These are phyloP conservation scores for Solidago caesia DNA, from an alignment of 129 eudicot genomes.

Conservation along the genomic window DNA sequence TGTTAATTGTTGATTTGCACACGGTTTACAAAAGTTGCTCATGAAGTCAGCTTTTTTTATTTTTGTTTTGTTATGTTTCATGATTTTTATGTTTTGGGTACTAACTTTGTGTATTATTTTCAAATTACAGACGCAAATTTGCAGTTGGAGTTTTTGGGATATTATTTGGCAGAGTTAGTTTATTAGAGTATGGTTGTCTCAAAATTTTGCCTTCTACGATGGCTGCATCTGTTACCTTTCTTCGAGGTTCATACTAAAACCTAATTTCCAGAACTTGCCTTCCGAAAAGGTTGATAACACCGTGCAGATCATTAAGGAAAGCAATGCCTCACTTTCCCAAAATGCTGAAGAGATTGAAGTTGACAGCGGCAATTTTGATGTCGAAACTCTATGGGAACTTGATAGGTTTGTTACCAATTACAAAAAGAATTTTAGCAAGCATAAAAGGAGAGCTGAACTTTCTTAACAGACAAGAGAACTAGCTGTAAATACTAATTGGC, in stretches of 20 bases:
- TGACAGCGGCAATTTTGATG: slow-evolving; percentile 81
- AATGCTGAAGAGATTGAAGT: slow-evolving; percentile 61
- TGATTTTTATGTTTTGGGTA: no score
- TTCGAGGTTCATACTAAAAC: slow-evolving; percentile 46
- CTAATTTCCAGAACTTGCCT: slow-evolving; percentile 73
- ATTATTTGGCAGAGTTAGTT: slow-evolving; percentile 68
- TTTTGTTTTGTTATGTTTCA: no score
- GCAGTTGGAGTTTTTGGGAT: slow-evolving; percentile 49
- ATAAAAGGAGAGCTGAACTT: slow-evolving; percentile 79
- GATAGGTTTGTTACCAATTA: slow-evolving; percentile 92
- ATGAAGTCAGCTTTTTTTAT: no score
- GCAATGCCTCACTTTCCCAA: slow-evolving; percentile 41
- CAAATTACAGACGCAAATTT: slow-evolving; percentile 33
- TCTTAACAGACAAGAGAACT: slow-evolving; percentile 54
- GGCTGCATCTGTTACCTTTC: slow-evolving; percentile 72
- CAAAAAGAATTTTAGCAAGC: slow-evolving; percentile 90
- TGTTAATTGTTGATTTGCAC: no score
- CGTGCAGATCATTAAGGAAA: slow-evolving; percentile 77
- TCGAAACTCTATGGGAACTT: slow-evolving; percentile 96
- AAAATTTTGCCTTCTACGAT: slow-evolving; percentile 63
- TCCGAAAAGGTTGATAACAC: slow-evolving; percentile 73
- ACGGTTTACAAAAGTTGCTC: no score
- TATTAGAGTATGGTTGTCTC: slow-evolving; percentile 61
- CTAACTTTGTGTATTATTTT: no score
- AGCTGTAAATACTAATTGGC: slow-evolving; percentile 38